Evolutionary conservation across 352 stramenopile species (phyloP).

Genomic region (Phytophthora fragariaefolia): DNA sequence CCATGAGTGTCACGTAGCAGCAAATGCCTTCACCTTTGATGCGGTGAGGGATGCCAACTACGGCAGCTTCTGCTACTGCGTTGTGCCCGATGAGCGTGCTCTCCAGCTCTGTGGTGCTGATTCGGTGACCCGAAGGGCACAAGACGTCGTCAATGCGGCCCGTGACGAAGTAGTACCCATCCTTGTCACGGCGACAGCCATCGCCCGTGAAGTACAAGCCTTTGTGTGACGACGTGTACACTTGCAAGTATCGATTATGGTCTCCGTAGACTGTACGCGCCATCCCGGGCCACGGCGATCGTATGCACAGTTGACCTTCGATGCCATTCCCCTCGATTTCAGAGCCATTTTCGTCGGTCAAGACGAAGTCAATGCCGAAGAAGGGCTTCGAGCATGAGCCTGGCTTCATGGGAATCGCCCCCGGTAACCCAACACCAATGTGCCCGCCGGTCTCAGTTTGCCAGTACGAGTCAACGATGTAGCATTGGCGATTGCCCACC

Average conservation of each 20-base stretch:
- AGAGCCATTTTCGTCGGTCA: conserved; percentile 61
- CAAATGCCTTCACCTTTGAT: conserved; percentile 97
- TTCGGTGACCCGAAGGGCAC: conserved; percentile 91
- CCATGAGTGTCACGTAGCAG: conserved; percentile 92
- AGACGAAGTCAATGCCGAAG: conserved; percentile 93
- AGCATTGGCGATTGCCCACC: conserved; percentile 80
- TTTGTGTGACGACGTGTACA: conserved; percentile 14
- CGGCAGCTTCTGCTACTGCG: conserved; percentile 92
- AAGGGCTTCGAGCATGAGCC: conserved; percentile 94
- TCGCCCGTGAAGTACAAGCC: conserved; percentile 26
- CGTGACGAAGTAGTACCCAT: conserved; percentile 98
- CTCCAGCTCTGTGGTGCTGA: conserved; percentile 85
- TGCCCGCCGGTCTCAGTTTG: conserved; percentile 51
- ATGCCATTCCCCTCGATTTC: conserved; percentile 54
- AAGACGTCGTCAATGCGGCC: conserved; percentile 97
- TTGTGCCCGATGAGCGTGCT: conserved; percentile 92
- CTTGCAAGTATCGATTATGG: conserved; percentile 12
- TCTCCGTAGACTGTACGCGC: conserved; percentile 88
- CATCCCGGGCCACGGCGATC: conserved; percentile 94
- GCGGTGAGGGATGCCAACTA: conserved; percentile 40
- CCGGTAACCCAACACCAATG: conserved; percentile 63
- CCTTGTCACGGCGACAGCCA: conserved; percentile 68
- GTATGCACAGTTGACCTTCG: conserved; percentile 96
- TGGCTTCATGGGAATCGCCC: conserved; percentile 84
- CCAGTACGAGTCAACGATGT: conserved; percentile 97